Evolutionary conservation across 768 basidiomycete genomes (phyloP).

Genomic region (Favolaschia claudopus): DNA sequence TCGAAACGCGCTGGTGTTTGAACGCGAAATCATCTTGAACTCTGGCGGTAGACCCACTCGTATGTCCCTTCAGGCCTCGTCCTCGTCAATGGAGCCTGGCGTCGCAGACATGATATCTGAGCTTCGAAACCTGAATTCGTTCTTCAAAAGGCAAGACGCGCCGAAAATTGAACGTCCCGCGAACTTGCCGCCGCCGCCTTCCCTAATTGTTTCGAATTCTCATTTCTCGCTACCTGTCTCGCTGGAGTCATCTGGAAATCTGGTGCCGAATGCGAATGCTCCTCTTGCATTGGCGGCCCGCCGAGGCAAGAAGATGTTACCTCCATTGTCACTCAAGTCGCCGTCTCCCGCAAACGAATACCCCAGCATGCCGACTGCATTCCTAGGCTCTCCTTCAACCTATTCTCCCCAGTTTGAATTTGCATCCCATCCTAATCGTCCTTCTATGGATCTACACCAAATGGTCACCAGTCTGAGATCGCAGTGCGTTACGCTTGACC

Average conservation of each 20-base stretch:
- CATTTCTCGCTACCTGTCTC: slow-evolving; percentile 46
- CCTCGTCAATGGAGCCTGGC: slow-evolving; percentile 45
- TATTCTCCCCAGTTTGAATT: slow-evolving; percentile 44
- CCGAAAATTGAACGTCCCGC: background rate
- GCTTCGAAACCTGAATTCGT: slow-evolving; percentile 46
- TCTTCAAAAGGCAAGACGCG: slow-evolving; percentile 41
- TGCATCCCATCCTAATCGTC: slow-evolving; percentile 29
- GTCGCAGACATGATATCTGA: slow-evolving; percentile 50
- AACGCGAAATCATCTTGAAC: slow-evolving; percentile 42
- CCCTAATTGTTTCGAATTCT: slow-evolving; percentile 52
- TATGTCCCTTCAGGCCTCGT: slow-evolving; percentile 43
- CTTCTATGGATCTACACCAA: slow-evolving; percentile 45
- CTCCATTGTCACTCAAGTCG: slow-evolving; percentile 38
- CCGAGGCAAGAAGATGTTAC: slow-evolving; percentile 44
- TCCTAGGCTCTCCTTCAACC: slow-evolving; percentile 49
- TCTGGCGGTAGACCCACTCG: slow-evolving; percentile 38
- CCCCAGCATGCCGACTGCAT: slow-evolving; percentile 53
- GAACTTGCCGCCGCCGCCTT: slow-evolving; percentile 37
- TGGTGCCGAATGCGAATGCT: slow-evolving; percentile 17
- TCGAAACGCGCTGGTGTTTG: slow-evolving; percentile 42
- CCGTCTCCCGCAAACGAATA: slow-evolving; percentile 36
- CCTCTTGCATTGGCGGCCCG: slow-evolving; percentile 43
- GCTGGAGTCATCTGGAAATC: slow-evolving; percentile 40
- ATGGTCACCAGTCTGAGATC: slow-evolving; percentile 55
- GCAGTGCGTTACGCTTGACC: slow-evolving; percentile 41